A percentile compares a stretch with the other conserved stretches of the same genome.
These are phyloP conservation scores for Xylaria sp. DNA, from an alignment of 2,329 filamentous ascomycete genomes.

Conservation along the genomic window DNA sequence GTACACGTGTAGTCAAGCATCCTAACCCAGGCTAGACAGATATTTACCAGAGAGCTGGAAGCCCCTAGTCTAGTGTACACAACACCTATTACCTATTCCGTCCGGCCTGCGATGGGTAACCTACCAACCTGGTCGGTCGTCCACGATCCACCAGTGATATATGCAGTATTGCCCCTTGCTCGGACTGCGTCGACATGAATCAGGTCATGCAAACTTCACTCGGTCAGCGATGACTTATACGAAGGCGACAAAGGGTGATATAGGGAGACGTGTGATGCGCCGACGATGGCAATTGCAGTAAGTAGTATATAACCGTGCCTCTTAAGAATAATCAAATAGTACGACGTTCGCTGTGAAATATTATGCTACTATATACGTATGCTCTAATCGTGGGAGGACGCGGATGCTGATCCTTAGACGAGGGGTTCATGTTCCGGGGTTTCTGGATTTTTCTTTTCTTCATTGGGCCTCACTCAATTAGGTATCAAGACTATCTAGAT, in stretches of 20 bases:
- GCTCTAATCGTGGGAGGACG: not conserved
- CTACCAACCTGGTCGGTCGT: not conserved
- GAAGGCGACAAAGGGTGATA: not conserved
- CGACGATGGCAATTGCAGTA: not conserved
- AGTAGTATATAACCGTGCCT: not conserved
- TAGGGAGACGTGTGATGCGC: not conserved
- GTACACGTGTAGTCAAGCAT: not conserved
- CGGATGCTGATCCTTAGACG: not conserved
- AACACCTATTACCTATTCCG: conserved; percentile 2
- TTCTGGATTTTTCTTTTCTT: conserved; percentile 2
- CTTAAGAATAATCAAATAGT: not conserved
- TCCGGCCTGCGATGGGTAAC: conserved; percentile 4
- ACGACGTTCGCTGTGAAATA: not conserved
- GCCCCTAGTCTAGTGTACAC: conserved; percentile 9
- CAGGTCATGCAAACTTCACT: conserved; percentile 20
- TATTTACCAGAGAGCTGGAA: conserved; percentile 29
- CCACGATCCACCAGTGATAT: not conserved
- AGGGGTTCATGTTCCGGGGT: conserved; percentile 1
- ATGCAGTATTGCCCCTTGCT: not conserved
- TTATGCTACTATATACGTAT: not conserved
- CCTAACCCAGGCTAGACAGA: not conserved
- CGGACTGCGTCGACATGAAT: conserved; percentile 26
- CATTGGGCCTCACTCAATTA: not conserved
- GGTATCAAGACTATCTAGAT: not conserved
- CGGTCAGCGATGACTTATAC: conserved; percentile 29